Evolutionary conservation across 2,329 filamentous ascomycete genomes (phyloP).

Genomic region (Pleomassaria siparia): DNA sequence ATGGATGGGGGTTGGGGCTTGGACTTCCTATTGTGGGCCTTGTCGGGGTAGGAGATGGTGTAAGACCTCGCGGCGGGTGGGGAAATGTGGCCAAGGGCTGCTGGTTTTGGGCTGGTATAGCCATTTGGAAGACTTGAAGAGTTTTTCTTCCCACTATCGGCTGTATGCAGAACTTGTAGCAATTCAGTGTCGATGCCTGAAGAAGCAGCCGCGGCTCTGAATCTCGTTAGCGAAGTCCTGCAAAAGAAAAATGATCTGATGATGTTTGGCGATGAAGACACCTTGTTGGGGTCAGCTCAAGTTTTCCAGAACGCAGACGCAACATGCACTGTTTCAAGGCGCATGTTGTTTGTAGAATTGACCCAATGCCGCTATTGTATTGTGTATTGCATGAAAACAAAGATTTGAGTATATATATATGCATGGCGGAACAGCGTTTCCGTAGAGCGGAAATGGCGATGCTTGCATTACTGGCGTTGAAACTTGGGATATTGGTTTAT

Average conservation of each 20-base stretch:
- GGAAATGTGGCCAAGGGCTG: slow-evolving; percentile 17
- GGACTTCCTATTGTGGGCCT: slow-evolving; percentile 1
- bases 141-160: neutral
- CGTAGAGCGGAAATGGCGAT: neutral
- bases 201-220: neutral
- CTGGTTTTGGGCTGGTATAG: neutral
- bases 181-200: no score
- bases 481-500: no score
- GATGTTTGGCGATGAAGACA: neutral
- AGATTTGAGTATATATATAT: neutral
- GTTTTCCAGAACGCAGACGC: neutral
- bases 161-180: no score
- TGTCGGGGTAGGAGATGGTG: neutral
- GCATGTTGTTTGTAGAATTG: neutral
- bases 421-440: neutral
- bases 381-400: neutral
- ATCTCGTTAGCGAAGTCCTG: neutral
- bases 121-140: neutral
- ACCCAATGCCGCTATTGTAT: neutral
- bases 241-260: neutral
- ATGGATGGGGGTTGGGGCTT: slow-evolving; percentile 3
- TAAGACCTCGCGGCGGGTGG: slow-evolving; percentile 8
- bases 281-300: neutral
- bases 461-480: neutral
- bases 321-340: slow-evolving; percentile 2